A percentile compares a stretch with the other conserved stretches of the same genome.
Conservation (phyloP, 305 asterid species). For the Fraxinus platypoda region DNA sequence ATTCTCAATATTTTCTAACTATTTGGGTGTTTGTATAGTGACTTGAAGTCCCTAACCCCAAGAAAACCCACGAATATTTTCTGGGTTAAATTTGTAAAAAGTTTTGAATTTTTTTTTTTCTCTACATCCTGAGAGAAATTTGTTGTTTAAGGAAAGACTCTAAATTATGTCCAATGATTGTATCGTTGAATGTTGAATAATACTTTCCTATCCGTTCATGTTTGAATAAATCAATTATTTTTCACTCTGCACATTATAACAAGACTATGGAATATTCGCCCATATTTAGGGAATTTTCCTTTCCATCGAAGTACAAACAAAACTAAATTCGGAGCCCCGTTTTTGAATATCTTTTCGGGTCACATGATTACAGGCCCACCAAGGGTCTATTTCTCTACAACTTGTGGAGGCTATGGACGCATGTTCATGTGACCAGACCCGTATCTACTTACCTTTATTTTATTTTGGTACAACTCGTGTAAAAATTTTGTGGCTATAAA, state of each 20-base stretch:
- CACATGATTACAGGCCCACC: neutral
- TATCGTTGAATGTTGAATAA: neutral
- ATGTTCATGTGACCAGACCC: neutral
- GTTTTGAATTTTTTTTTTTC: slow-evolving; percentile 23
- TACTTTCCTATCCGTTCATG: neutral
- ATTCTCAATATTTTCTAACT: neutral
- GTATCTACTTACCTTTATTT: neutral
- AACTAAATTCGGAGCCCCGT: neutral
- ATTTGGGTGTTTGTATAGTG: neutral
- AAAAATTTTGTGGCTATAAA: neutral
- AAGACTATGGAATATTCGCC: neutral
- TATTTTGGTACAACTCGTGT: neutral
- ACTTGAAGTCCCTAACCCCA: slow-evolving; percentile 10
- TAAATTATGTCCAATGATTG: neutral
- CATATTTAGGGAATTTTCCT: neutral
- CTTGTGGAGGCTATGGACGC: neutral
- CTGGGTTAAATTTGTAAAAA: slow-evolving; percentile 45
- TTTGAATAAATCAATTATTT: neutral
- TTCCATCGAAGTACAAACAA: neutral
- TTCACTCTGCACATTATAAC: neutral
- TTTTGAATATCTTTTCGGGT: neutral
- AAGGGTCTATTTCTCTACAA: neutral
- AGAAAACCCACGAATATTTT: slow-evolving; percentile 7
- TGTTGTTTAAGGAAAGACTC: neutral
- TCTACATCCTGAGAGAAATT: slow-evolving; percentile 35